Percentiles rank a stretch among this genome's conserved stretches.
phyloP scores from a whole-genome alignment of 129 eudicot species.

The Kitagawia praeruptora region DNA sequence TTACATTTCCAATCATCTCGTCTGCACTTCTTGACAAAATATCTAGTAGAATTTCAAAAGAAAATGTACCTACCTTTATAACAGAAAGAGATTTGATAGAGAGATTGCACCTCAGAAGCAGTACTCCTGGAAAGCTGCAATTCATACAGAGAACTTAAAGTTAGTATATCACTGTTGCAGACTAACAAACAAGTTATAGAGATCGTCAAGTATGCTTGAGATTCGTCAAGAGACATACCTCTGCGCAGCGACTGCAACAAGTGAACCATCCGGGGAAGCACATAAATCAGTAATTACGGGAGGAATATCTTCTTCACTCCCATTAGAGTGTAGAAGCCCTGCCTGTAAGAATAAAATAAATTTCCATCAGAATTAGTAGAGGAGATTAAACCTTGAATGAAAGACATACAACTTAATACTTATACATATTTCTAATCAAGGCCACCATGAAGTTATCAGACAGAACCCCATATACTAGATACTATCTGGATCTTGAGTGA shows the following conservation, averaged over 20 bases:
- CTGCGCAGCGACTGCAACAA: conserved; percentile 77
- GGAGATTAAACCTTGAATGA: not conserved
- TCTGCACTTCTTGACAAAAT: not conserved
- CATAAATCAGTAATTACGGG: conserved; percentile 62
- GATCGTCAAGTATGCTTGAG: not conserved
- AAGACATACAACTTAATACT: not conserved
- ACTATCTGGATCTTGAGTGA: not conserved
- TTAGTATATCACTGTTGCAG: conserved; percentile 9
- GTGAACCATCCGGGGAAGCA: conserved; percentile 53
- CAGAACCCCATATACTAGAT: not conserved
- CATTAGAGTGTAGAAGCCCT: conserved; percentile 40
- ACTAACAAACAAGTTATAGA: not conserved
- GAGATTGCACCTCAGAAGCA: conserved; percentile 59
- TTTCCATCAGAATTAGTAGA: conserved; percentile 1
- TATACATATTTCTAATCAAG: not conserved
- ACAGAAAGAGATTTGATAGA: conserved; percentile 48
- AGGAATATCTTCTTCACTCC: conserved; percentile 33
- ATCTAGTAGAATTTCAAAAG: not conserved
- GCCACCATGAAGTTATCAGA: not conserved
- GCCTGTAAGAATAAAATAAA: conserved; percentile 35
- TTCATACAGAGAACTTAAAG: not conserved
- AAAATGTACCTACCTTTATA: conserved; percentile 35
- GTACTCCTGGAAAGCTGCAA: conserved; percentile 74
- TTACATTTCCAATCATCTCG: not conserved
- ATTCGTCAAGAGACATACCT: conserved; percentile 33